Percentiles rank a stretch among this genome's conserved stretches.
phyloP scores from a whole-genome alignment of 345 rosid species.

The Isatis tinctoria region DNA sequence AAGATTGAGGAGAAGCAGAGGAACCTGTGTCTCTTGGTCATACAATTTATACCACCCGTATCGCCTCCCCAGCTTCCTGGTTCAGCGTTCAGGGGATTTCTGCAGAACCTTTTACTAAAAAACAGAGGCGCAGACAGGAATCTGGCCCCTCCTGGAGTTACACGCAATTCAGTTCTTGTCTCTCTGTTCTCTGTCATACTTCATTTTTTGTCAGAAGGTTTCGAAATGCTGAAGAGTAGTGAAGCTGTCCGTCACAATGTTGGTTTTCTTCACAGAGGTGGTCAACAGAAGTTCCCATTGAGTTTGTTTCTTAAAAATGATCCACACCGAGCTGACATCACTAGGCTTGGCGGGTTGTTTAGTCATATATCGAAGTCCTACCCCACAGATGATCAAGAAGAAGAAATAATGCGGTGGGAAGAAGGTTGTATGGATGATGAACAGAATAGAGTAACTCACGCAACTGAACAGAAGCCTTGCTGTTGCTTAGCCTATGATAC shows the following conservation, averaged over 20 bases:
- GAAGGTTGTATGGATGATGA: conserved; percentile 95
- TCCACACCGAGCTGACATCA: conserved; percentile 70
- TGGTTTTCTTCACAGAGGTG: conserved; percentile 93
- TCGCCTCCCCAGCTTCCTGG: conserved; percentile 79
- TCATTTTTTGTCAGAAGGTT: conserved; percentile 94
- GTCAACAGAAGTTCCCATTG: conserved; percentile 78
- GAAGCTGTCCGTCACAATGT: conserved; percentile 42
- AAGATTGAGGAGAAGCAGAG: conserved; percentile 98
- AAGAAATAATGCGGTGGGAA: conserved; percentile 81
- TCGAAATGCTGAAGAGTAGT: conserved; percentile 46
- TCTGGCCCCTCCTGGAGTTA: conserved; percentile 73
- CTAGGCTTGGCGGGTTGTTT: conserved; percentile 93
- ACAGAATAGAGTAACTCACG: conserved; percentile 70
- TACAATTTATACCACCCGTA: conserved; percentile 81
- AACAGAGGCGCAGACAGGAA: conserved; percentile 85
- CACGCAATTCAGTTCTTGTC: conserved; percentile 84
- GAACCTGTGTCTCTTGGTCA: conserved; percentile 85
- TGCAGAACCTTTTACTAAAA: conserved; percentile 80
- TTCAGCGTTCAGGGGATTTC: conserved; percentile 79
- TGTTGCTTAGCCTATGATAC: conserved; percentile 79
- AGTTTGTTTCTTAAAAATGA: conserved; percentile 77
- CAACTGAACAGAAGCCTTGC: conserved; percentile 77
- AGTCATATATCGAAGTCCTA: conserved; percentile 73
- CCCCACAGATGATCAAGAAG: conserved; percentile 63
- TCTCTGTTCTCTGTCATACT: conserved; percentile 80